Conservation (phyloP, 2,329 filamentous ascomycete genomes). For the Orbilia javanica region DNA sequence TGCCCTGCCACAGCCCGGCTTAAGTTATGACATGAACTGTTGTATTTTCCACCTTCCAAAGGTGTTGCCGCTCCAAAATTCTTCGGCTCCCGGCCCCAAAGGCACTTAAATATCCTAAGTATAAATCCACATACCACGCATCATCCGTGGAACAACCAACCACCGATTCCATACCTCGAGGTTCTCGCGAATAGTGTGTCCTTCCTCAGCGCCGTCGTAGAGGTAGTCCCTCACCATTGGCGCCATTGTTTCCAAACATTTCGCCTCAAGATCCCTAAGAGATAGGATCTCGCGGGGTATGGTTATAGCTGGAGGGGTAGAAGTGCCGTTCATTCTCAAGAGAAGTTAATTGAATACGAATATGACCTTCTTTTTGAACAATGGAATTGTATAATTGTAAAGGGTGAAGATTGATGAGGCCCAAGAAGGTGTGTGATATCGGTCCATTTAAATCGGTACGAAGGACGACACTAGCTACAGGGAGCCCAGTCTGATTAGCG, state of each 20-base stretch:
- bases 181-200: constrained; percentile 71
- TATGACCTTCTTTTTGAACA: too few species aligned
- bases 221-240: constrained; percentile 69
- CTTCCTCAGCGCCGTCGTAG: constrained; percentile 72
- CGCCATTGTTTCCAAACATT: constrained; percentile 65
- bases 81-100: background rate
- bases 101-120: background rate
- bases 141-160: constrained; percentile 68
- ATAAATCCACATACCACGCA: constrained; percentile 63
- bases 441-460: background rate
- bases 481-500: background rate
- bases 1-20: background rate
- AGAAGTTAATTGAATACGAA: background rate
- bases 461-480: background rate
- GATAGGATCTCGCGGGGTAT: constrained; percentile 64
- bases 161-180: constrained; percentile 70
- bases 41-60: constrained; percentile 25
- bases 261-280: constrained; percentile 66
- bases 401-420: too few species aligned
- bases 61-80: constrained; percentile 56
- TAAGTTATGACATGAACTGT: background rate
- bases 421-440: constrained; percentile 10
- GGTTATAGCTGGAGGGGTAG: constrained; percentile 9
- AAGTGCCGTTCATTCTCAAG: constrained; percentile 2
- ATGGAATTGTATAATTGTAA: too few species aligned